Base-by-base conservation (phyloP, 75 land plant genomes). In the Adiantum capillusveneris region DNA sequence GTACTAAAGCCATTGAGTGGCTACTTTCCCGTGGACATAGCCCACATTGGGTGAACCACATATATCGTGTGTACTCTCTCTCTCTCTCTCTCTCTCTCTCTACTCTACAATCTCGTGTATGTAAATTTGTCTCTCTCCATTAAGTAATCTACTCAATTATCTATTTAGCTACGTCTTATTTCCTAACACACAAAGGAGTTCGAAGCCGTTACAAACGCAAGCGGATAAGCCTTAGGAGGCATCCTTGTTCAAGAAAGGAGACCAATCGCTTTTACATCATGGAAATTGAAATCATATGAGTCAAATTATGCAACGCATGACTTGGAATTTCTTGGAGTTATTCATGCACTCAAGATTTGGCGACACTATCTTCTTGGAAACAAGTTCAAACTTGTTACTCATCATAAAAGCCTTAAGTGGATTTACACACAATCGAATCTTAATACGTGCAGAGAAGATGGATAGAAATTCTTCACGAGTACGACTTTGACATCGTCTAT, bases 401-500 rank as follows among this genome's bases (percentile, higher is more conserved):
- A 56, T 56, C 57, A 56, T n/a, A 7, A 56, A 29, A 56, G 11
- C 18, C 26, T 56, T 3, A 56, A 56, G 18, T 28, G 27, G 7
- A 11, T 56, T 56, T 31, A 25, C 16, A 26, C 24, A 17, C 26
- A 56, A 18, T 6, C 6, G 5, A 3, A 20, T 9, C 18, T 56
- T 13, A 56, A 56, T 26, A 56, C 5, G 7, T 12, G 57, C 57
- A 56, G 27, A 28, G 29, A 20, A 28, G 26, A 29, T 56, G 57
- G 57, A 3, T 56, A 9, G 26, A 56, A 31, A 25, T 56, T 11
- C 29, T 56, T 25, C 5, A 25, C 3, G 57, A 56, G 6, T 56
- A 56, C 27, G 57, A 56, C 34, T 29, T 21, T 56, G 29, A n/a
- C 14, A 56, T 56, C 14, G 18, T 25, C 24, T 52, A 52, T n/a